Conservation (phyloP, 352 stramenopile species). For the Phytopythium litorale region DNA sequence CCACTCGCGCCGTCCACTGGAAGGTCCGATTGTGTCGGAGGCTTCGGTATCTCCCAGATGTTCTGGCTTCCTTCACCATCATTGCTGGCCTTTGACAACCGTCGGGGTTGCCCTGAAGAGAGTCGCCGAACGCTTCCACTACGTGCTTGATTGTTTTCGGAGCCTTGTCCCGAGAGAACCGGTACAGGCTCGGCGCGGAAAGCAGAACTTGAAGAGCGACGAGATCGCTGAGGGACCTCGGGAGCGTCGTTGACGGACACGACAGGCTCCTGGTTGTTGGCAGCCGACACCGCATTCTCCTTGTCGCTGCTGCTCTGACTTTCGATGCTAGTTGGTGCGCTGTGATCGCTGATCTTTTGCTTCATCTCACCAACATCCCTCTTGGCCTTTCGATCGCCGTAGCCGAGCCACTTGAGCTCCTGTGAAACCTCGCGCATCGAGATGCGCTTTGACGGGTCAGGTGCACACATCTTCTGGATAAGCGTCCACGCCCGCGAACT, state of each 20-base stretch:
- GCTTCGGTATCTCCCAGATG: neutral
- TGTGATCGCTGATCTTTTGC: constrained; percentile 16
- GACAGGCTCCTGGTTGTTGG: neutral
- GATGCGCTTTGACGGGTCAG: constrained; percentile 40
- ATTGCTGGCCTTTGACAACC: neutral
- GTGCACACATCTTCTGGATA: constrained; percentile 61
- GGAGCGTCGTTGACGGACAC: neutral
- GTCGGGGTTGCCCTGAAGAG: neutral
- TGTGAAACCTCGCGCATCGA: constrained; percentile 41
- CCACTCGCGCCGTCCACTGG: neutral
- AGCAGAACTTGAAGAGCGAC: neutral
- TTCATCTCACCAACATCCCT: constrained; percentile 7
- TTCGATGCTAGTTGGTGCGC: constrained; percentile 5
- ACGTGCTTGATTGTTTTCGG: neutral
- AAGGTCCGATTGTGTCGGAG: neutral
- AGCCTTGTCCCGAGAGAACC: neutral
- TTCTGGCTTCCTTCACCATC: constrained; percentile 3
- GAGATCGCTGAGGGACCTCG: neutral
- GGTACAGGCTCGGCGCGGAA: no score
- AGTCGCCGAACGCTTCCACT: neutral
- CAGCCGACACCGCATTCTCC: constrained; percentile 1
- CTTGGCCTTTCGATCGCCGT: constrained; percentile 22
- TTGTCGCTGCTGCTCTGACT: constrained; percentile 20
- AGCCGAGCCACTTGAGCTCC: constrained; percentile 45
- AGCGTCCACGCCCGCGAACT: constrained; percentile 42